These are phyloP conservation scores for Alternaria consortialis DNA, from an alignment of 2,329 filamentous ascomycete genomes.

Conservation along the genomic window DNA sequence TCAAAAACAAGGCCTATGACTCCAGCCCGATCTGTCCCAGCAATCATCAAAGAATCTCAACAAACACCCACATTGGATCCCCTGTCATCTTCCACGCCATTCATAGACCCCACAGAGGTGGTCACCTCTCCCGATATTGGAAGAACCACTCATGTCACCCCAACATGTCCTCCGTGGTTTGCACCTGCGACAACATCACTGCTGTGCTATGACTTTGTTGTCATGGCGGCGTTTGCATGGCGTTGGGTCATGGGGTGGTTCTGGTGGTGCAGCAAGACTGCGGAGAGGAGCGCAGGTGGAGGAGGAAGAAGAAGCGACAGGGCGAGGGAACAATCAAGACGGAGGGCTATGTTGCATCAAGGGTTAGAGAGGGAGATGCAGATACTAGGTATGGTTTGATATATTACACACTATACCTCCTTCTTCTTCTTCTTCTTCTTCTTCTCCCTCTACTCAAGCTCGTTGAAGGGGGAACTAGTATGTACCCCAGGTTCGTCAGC, in stretches of 20 bases:
- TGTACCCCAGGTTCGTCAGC: not conserved
- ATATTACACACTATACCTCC: not conserved
- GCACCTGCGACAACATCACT: constrained; percentile 22
- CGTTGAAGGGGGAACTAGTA: not conserved
- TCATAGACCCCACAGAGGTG: not conserved
- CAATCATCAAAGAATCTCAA: not conserved
- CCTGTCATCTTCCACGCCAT: not conserved
- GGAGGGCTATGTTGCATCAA: constrained; percentile 2
- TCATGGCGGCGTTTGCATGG: constrained; percentile 21
- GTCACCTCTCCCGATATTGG: not conserved
- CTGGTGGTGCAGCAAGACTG: constrained; percentile 13
- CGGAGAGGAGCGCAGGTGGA: constrained; percentile 2
- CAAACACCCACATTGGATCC: not conserved
- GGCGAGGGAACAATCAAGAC: constrained; percentile 1
- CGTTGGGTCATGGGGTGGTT: constrained; percentile 19
- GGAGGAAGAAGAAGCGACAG: not conserved
- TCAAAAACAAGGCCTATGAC: not conserved
- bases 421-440: not conserved
- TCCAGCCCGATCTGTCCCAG: not conserved
- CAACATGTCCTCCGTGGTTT: constrained; percentile 12
- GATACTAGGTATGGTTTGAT: constrained; percentile 33
- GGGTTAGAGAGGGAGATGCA: constrained; percentile 35
- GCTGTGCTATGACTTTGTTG: constrained; percentile 30
- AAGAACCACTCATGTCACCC: not conserved
- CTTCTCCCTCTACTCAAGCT: not conserved